phyloP scores from a whole-genome alignment of 2,329 filamentous ascomycete species.

The Emericellopsis cladophorae region DNA sequence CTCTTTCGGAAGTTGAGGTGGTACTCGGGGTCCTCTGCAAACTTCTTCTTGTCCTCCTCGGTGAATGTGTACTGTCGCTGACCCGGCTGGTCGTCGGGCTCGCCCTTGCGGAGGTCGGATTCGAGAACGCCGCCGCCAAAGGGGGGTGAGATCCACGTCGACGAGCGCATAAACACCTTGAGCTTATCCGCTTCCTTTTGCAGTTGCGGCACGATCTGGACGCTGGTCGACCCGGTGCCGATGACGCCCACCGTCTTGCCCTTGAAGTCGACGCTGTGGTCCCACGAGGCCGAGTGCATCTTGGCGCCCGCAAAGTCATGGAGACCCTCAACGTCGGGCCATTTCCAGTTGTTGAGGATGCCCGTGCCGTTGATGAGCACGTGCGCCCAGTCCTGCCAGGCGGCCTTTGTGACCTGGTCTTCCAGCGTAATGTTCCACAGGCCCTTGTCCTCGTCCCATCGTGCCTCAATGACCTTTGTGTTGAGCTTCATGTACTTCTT shows the following conservation, averaged over 20 bases:
- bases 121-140: conserved; percentile 13
- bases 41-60: conserved; percentile 22
- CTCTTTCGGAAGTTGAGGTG: conserved; percentile 26
- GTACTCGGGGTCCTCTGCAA: conserved; percentile 24
- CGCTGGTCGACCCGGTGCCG: conserved; percentile 36
- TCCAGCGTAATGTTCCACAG: conserved; percentile 20
- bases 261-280: conserved; percentile 27
- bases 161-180: conserved; percentile 15
- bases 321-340: conserved; percentile 37
- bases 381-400: conserved; percentile 25
- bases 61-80: conserved; percentile 26
- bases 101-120: conserved; percentile 12
- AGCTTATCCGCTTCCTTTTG: conserved; percentile 17
- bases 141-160: conserved; percentile 14
- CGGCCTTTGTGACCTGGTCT: conserved; percentile 8
- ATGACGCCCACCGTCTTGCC: conserved; percentile 37
- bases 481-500: conserved; percentile 29
- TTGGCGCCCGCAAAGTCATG: conserved; percentile 34
- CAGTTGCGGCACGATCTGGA: conserved; percentile 35
- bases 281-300: conserved; percentile 38
- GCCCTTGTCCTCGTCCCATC: conserved; percentile 27
- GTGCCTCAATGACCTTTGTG: conserved; percentile 24
- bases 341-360: conserved; percentile 36
- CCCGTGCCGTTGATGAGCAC: conserved; percentile 34
- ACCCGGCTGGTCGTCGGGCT: conserved; percentile 15